Base-by-base conservation (phyloP, 768 basidiomycete species). In the Amanita phalloides region DNA sequence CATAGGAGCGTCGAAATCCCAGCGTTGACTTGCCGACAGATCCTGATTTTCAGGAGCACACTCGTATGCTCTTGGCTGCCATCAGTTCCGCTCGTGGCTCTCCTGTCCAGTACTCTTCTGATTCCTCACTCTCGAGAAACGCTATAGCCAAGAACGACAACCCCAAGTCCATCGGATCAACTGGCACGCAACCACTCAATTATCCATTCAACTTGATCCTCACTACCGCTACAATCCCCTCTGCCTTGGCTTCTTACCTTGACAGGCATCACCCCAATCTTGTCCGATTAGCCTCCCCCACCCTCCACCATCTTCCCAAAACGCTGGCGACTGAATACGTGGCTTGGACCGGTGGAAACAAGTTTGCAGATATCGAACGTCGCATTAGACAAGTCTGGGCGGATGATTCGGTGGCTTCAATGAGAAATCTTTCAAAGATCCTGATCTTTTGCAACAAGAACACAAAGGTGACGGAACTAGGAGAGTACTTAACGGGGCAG, bases 171-270 rank as follows among this genome's bases (percentile, higher is more conserved):
- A 8, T 21, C 48, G 41, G 9, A 11, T 25, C 53, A 20, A 26
- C 58, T 17, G 37, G 35, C 11, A 50, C 56, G 39, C 54, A 58
- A 7, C 68, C 72, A 25, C 62, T 73, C 45, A 64, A 75, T 35
- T 84, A 86, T 63, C 89, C 90, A 4, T 90, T 90, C 75, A 78
- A 90, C 63, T 68, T 95, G 39, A 58, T 95, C 49, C 74, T 96
- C 25, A 83, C 86, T 13, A 86, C 86, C 42, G 93, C 93, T 0
- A 95, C 93, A 3, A 86, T 96, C 54, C 92, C 93, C 6, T 75
- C 79, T 32, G 77, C 86, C 2, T 81, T 90, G 45, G 75, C 79
- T 25, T 62, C 72, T 20, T 85, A 88, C 63, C 73, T 90, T 26
- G 73, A 78, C 55, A 65, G 64, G 0, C 64, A 78, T 52, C 86